Evolutionary conservation across 2,329 filamentous ascomycete genomes (phyloP).

Genomic region (Capronia coronata): DNA sequence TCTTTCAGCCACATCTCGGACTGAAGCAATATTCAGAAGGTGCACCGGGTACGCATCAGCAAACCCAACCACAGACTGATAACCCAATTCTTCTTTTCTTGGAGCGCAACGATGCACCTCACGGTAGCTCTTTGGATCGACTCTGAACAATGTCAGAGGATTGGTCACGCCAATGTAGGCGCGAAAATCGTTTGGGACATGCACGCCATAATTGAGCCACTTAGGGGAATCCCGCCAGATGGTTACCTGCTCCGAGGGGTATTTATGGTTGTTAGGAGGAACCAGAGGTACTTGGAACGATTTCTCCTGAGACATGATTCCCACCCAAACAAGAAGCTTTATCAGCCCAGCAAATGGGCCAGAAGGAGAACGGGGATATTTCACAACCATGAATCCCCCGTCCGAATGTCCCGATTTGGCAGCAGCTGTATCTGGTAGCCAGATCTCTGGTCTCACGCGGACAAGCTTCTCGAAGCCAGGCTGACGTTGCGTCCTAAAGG

Average conservation of each 20-base stretch:
- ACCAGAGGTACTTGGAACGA: conserved; percentile 50
- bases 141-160: conserved; percentile 49
- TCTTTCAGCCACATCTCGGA: conserved; percentile 45
- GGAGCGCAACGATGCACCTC: conserved; percentile 51
- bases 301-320: conserved; percentile 34
- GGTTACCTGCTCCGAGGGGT: conserved; percentile 42
- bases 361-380: conserved; percentile 36
- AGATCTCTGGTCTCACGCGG: conserved; percentile 58
- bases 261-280: conserved; percentile 42
- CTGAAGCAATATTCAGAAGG: conserved; percentile 49
- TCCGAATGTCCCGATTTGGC: conserved; percentile 29
- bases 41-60: conserved; percentile 55
- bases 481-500: conserved; percentile 40
- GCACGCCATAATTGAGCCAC: conserved; percentile 36
- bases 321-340: conserved; percentile 23
- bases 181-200: conserved; percentile 45
- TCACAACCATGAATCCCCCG: conserved; percentile 49
- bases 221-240: conserved; percentile 52
- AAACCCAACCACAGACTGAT: conserved; percentile 50
- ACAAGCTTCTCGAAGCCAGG: conserved; percentile 56
- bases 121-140: conserved; percentile 42
- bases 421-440: conserved; percentile 42
- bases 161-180: conserved; percentile 46
- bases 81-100: conserved; percentile 45
- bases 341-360: conserved; percentile 11